phyloP scores from a whole-genome alignment of 1,284 basidiomycete species.

The Takashimella koratensis region DNA sequence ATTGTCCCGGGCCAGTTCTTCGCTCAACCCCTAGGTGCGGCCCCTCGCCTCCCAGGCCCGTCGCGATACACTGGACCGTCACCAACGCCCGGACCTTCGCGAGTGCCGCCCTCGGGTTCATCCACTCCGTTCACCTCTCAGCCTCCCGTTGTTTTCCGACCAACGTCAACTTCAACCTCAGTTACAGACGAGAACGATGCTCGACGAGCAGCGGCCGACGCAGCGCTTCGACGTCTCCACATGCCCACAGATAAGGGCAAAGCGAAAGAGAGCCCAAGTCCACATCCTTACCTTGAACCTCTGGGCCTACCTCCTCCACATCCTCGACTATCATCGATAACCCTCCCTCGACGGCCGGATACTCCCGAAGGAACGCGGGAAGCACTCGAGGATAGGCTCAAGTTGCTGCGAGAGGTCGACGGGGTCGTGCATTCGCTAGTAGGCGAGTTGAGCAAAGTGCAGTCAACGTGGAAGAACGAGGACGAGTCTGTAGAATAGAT shows the following conservation, averaged over 20 bases:
- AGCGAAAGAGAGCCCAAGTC: neutral
- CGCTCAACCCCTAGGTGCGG: slow-evolving; percentile 32
- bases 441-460: slow-evolving; percentile 68
- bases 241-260: slow-evolving; percentile 12
- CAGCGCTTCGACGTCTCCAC: slow-evolving; percentile 9
- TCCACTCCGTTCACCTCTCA: slow-evolving; percentile 39
- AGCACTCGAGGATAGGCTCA: slow-evolving; percentile 74
- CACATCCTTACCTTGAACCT: neutral
- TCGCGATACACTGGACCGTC: neutral
- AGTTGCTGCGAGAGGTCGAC: slow-evolving; percentile 70
- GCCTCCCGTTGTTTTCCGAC: slow-evolving; percentile 35
- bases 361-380: slow-evolving; percentile 51
- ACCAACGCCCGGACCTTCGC: neutral
- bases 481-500: slow-evolving; percentile 11
- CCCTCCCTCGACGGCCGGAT: neutral
- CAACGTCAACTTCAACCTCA: slow-evolving; percentile 6
- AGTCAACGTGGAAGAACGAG: slow-evolving; percentile 55
- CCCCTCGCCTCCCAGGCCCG: slow-evolving; percentile 11
- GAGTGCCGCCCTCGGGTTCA: slow-evolving; percentile 15
- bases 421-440: slow-evolving; percentile 63
- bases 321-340: neutral
- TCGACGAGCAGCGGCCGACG: slow-evolving; percentile 9
- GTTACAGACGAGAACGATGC: slow-evolving; percentile 3
- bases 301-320: neutral
- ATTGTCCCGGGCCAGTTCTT: slow-evolving; percentile 39